A percentile compares a stretch with the other conserved stretches of the same genome.
These are phyloP conservation scores for Pseudogymnoascus sp. DNA, from an alignment of 2,329 filamentous ascomycete genomes.

Conservation along the genomic window DNA sequence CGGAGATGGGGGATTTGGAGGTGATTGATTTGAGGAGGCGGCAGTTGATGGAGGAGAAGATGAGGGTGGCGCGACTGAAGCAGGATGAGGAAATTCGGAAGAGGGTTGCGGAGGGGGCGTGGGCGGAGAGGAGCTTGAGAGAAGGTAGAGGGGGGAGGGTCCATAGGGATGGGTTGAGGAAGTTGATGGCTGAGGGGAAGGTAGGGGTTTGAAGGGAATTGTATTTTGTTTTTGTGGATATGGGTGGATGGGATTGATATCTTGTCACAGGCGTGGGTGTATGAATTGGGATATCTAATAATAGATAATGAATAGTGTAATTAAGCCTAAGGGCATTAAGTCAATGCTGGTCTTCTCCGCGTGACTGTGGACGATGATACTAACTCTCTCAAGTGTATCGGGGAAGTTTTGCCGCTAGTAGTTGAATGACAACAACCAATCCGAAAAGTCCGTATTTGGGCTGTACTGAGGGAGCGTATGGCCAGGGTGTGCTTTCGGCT, in stretches of 20 bases:
- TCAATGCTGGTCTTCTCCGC: not conserved
- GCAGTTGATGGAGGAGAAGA: conserved; percentile 7
- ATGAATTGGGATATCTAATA: not conserved
- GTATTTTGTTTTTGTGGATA: not conserved
- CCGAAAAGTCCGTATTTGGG: too few relatives aligned
- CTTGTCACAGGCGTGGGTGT: not conserved
- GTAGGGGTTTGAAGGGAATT: not conserved
- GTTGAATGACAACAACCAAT: too few relatives aligned
- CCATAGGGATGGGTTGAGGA: conserved; percentile 6
- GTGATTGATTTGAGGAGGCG: not conserved
- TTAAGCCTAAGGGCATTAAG: not conserved
- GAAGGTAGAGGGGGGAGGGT: conserved; percentile 10
- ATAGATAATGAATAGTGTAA: conserved; percentile 4
- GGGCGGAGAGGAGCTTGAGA: not conserved
- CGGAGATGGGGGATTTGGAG: conserved; percentile 6
- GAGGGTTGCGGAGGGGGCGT: not conserved
- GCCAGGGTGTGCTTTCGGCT: not conserved
- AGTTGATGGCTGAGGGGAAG: conserved; percentile 5
- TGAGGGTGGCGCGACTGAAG: conserved; percentile 21
- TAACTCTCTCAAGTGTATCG: not conserved
- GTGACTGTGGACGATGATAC: not conserved
- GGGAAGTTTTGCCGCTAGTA: not conserved
- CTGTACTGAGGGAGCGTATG: too few relatives aligned
- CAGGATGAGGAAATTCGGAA: conserved; percentile 19
- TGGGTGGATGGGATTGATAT: not conserved